A percentile compares a stretch with the other conserved stretches of the same genome.
phyloP scores from a whole-genome alignment of 352 stramenopile genomes.

The Phytophthora boehmeriae region DNA sequence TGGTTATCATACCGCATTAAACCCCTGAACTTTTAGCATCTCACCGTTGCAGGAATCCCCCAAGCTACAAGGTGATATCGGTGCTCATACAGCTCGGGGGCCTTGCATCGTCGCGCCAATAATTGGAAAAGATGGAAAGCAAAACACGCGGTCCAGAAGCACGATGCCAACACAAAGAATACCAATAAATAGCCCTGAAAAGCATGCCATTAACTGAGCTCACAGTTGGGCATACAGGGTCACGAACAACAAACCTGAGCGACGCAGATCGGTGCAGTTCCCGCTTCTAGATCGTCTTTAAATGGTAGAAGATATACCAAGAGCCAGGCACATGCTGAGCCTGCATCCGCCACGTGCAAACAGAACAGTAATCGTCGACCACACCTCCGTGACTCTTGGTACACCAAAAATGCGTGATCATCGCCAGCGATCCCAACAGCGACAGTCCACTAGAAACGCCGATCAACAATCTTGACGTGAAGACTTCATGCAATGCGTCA shows the following conservation, averaged over 20 bases:
- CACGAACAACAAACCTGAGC: constrained; percentile 46
- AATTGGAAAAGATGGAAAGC: constrained; percentile 80
- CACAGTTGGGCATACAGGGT: too few relatives aligned
- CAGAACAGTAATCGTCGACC: constrained; percentile 68
- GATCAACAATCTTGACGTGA: constrained; percentile 49
- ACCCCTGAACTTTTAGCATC: not conserved
- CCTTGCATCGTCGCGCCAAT: constrained; percentile 49
- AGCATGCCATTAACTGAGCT: constrained; percentile 3
- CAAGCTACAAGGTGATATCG: constrained; percentile 75
- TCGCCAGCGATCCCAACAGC: constrained; percentile 42
- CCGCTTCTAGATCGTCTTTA: not conserved
- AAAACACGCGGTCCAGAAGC: constrained; percentile 78
- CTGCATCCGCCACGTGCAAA: constrained; percentile 61
- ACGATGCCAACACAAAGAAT: constrained; percentile 73
- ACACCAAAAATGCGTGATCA: constrained; percentile 62
- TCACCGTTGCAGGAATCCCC: constrained; percentile 59
- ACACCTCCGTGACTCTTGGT: constrained; percentile 70
- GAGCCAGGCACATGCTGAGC: constrained; percentile 57
- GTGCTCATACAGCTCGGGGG: constrained; percentile 67
- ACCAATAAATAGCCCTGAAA: constrained; percentile 63
- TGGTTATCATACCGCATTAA: not conserved
- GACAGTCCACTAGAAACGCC: constrained; percentile 48
- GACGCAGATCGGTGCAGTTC: constrained; percentile 32
- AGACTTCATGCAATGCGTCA: constrained; percentile 32
- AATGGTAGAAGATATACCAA: constrained; percentile 48